phyloP scores from a whole-genome alignment of 83 land plant species.

The Thuja plicata region DNA sequence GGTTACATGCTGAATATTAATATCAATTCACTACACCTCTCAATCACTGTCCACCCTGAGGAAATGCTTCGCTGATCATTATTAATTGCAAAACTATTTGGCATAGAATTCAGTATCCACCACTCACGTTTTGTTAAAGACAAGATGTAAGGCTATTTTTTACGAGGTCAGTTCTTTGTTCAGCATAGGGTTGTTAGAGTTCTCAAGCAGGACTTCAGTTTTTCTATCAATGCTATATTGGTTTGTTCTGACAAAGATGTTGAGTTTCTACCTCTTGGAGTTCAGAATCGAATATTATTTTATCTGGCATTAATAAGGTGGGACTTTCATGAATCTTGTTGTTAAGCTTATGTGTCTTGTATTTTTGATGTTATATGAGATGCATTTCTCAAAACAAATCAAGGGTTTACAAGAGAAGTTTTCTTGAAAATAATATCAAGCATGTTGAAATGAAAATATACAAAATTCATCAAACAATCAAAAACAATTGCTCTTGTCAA shows the following conservation, averaged over 20 bases:
- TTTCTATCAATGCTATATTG: not conserved
- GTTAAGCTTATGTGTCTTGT: not conserved
- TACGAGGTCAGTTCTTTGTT: not conserved
- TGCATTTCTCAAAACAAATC: not conserved
- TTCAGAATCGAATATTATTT: not conserved
- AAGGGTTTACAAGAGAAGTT: not conserved
- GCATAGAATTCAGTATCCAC: not conserved
- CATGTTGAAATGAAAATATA: not conserved
- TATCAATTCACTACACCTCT: too few species aligned
- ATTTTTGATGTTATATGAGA: not conserved
- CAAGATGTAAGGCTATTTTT: not conserved
- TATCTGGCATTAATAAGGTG: not conserved
- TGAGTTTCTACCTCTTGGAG: not conserved
- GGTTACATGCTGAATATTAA: too few species aligned
- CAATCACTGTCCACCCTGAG: too few species aligned
- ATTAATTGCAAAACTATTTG: not conserved
- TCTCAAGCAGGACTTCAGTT: not conserved
- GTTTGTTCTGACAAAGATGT: not conserved
- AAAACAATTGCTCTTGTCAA: not conserved
- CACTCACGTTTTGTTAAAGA: not conserved
- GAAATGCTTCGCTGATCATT: too few species aligned
- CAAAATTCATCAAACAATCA: not conserved
- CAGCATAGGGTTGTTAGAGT: not conserved
- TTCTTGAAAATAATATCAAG: not conserved
- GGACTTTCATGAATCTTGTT: not conserved